Evolutionary conservation across 2,329 filamentous ascomycete species (phyloP), one percentile per base, ranked within the genome.

Genomic region (Hypoxylon sp.): DNA sequence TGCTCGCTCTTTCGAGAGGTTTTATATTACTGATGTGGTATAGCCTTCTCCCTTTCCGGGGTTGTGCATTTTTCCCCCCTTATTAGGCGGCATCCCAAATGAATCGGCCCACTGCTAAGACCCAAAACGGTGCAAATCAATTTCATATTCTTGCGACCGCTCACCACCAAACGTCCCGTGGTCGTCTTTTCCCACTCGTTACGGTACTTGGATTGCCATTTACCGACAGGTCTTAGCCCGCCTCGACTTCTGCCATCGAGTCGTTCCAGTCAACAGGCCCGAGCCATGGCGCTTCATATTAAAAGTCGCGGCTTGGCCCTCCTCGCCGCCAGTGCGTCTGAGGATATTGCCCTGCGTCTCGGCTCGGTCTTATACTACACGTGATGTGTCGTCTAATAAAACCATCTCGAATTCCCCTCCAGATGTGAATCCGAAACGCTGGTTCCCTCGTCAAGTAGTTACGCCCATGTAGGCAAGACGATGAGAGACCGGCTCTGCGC

Each of bases 11-110:
- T 42, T 49, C 24, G 35, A 52, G 21, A 49, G 26, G n/a, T 27
- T 59, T 37, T 46, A 48, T 47, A 46, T 60, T 63, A 55, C 53
- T 49, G 55, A 52, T 55, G 53, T 60, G 21, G 57, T 58, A 57
- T 58, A 41, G 46, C 40, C 51, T 35, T 47, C 21, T 52, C 57
- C 42, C 48, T 63, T 56, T 63, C 60, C 63, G 56, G 60, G 50
- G 43, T 52, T 56, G 46, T 60, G 61, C 60, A 63, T 65, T 55
- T 55, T 62, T 55, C 57, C 58, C n/a, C 37, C 46, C 60, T 65
- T 59, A 63, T 64, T 64, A 67, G 66, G 60, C 63, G 60, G 51
- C 55, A 61, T 66, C 61, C 55, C 63, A 64, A 64, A 66, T 66
- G 64, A 67, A 60, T 60, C 64, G 65, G 50, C 62, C 65, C 60